Base-by-base conservation (phyloP, 176 grass and related monocot species). In the Eleusine coracana region DNA sequence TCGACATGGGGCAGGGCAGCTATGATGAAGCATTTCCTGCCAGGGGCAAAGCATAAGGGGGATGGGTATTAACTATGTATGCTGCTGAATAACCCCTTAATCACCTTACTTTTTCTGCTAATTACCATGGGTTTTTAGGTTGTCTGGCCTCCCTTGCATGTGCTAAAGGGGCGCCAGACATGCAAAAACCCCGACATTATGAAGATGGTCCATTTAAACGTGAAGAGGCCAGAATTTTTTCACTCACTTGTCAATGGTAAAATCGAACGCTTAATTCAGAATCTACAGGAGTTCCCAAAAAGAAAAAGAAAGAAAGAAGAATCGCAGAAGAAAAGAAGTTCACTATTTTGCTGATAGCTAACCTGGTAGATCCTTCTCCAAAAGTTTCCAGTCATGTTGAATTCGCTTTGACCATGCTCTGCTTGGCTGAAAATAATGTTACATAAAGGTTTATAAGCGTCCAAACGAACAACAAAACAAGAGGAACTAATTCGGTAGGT, bases 361-460 rank as follows among this genome's bases (percentile, higher is more conserved):
- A 97, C 95, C 95, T 86, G 95, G 95, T 79, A 97, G 79, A 75
- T 97, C 90, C 68, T 92, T 92, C 82, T 94, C 92, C 62, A 97
- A 65, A 75, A 97, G 74, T 83, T 91, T 92, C 92, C 95, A 97
- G 50, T 97, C 95, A 87, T 94, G 81, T 64, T 97, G 95, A 78
- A 97, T 88, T 76, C 82, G 89, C 86, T 89, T 97, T 63, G 76
- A n/a, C 90, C 90, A 97, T 37, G 83, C 92, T 87, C 93, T 92
- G 66, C 34, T 80, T 69, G 90, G 79, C 90, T 97, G 72, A 71
- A 66, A 84, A 59, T 58, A 67, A 63, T 52, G 36, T 44, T 52
- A 70, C 20, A 87, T 16, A 1, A 12, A 65, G 74, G 5, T 84
- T 12, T 1, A 71, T 68, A 52, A 44, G 23, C n/a, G 66, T 34